These are phyloP conservation scores for Colletotrichum orbiculare DNA, from an alignment of 2,329 filamentous ascomycete genomes.

Conservation along the genomic window DNA sequence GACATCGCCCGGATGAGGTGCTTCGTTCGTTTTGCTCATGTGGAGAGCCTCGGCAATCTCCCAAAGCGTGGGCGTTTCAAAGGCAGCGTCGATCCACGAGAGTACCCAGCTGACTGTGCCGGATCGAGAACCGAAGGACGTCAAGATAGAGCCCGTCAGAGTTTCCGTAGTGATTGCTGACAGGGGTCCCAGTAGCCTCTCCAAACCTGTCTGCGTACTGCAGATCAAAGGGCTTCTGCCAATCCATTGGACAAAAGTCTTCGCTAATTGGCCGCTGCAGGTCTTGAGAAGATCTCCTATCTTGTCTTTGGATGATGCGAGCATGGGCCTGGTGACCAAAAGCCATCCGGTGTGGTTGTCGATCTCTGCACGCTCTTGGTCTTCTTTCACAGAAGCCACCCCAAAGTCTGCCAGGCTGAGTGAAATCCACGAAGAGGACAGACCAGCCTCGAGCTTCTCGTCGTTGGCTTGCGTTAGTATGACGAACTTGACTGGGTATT, in stretches of 20 bases:
- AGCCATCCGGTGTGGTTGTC: too few relatives aligned
- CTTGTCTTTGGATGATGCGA: too few relatives aligned
- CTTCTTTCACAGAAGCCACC: too few relatives aligned
- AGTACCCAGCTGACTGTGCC: background rate
- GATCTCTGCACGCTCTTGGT: too few relatives aligned
- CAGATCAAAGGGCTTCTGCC: background rate
- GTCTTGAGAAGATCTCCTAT: too few relatives aligned
- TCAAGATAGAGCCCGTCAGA: background rate
- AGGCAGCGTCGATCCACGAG: slow-evolving; percentile 1
- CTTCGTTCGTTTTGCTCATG: background rate
- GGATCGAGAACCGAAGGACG: background rate
- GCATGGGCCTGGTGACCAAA: too few relatives aligned
- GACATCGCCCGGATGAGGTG: background rate
- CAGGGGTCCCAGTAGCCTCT: too few relatives aligned
- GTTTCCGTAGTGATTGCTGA: background rate
- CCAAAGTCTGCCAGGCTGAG: too few relatives aligned
- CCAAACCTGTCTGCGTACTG: background rate
- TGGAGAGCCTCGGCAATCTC: slow-evolving; percentile 2
- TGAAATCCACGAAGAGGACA: too few relatives aligned
- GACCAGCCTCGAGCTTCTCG: background rate
- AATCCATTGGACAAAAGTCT: background rate
- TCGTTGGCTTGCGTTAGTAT: background rate
- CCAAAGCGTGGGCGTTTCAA: slow-evolving; percentile 1
- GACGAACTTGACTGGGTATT: background rate
- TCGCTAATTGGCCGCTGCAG: too few relatives aligned